phyloP scores from a whole-genome alignment of 495 filamentous ascomycete species.

The Penicillium longicatenatum region DNA sequence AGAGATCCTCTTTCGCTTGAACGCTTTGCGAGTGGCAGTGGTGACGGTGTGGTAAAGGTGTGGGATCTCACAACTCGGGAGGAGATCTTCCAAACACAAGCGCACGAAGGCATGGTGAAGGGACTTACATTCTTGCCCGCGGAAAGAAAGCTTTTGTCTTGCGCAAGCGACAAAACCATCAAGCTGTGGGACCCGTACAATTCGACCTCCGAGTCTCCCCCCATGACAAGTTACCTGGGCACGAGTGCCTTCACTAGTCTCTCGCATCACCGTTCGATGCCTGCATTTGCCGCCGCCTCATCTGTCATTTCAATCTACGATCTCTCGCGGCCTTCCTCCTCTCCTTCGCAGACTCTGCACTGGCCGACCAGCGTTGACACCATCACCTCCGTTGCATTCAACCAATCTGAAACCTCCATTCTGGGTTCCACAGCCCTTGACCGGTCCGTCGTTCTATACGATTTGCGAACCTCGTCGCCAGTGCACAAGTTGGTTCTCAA shows the following conservation, averaged over 20 bases:
- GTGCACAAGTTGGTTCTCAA: conserved; percentile 76
- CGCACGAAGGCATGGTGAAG: conserved; percentile 88
- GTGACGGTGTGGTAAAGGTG: conserved; percentile 88
- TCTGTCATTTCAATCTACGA: conserved; percentile 86
- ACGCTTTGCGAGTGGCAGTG: conserved; percentile 75
- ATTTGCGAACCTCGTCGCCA: conserved; percentile 84
- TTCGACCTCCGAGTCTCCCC: conserved; percentile 59
- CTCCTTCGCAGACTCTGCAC: conserved; percentile 75
- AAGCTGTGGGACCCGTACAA: conserved; percentile 92
- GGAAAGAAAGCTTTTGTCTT: conserved; percentile 84
- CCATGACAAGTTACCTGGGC: conserved; percentile 81
- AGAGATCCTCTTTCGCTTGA: conserved; percentile 71
- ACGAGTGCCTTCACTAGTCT: conserved; percentile 79
- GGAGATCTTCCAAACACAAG: conserved; percentile 78
- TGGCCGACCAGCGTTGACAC: conserved; percentile 91
- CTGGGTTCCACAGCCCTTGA: conserved; percentile 82
- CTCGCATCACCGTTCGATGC: conserved; percentile 72
- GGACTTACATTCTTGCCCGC: conserved; percentile 78
- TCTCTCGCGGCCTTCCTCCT: conserved; percentile 67
- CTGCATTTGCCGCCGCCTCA: conserved; percentile 78
- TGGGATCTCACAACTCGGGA: conserved; percentile 83
- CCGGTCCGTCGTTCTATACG: conserved; percentile 82
- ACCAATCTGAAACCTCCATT: conserved; percentile 90
- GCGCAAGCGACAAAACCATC: conserved; percentile 81
- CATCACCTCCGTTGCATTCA: conserved; percentile 88